A percentile compares a stretch with the other conserved stretches of the same genome.
These are phyloP conservation scores for Pythium monospermum DNA, from an alignment of 352 stramenopile species.

Conservation along the genomic window DNA sequence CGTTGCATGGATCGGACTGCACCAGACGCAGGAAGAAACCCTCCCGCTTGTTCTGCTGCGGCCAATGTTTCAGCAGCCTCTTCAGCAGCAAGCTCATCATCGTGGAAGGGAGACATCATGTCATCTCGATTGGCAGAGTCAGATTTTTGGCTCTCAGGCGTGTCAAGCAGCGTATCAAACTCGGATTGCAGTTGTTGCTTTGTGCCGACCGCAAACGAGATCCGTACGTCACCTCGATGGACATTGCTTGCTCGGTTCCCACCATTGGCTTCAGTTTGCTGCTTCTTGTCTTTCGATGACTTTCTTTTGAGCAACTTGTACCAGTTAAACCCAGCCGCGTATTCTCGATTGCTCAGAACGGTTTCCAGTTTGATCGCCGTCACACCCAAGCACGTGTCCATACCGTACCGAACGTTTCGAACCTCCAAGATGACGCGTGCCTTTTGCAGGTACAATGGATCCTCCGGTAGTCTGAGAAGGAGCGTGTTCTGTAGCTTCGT, in stretches of 20 bases:
- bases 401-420: constrained; percentile 77
- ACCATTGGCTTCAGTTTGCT: constrained; percentile 23
- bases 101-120: constrained; percentile 11
- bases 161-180: constrained; percentile 37
- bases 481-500: constrained; percentile 76
- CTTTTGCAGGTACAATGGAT: constrained; percentile 53
- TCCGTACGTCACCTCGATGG: constrained; percentile 64
- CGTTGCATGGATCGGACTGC: constrained; percentile 58
- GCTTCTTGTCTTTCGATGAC: constrained; percentile 48
- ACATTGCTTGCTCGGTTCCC: constrained; percentile 35
- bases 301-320: constrained; percentile 84
- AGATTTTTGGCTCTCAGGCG: constrained; percentile 25
- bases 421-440: constrained; percentile 84
- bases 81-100: constrained; percentile 23
- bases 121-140: constrained; percentile 1
- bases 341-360: constrained; percentile 70
- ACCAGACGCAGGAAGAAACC: constrained; percentile 44
- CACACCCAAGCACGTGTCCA: constrained; percentile 82
- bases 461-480: constrained; percentile 60
- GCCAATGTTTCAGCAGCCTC: constrained; percentile 37
- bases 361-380: constrained; percentile 77
- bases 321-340: constrained; percentile 81
- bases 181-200: constrained; percentile 73
- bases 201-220: constrained; percentile 83
- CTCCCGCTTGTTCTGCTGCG: constrained; percentile 22